Base-by-base conservation (phyloP, 2,329 filamentous ascomycete species). In the Sordariomycetes sp. region DNA sequence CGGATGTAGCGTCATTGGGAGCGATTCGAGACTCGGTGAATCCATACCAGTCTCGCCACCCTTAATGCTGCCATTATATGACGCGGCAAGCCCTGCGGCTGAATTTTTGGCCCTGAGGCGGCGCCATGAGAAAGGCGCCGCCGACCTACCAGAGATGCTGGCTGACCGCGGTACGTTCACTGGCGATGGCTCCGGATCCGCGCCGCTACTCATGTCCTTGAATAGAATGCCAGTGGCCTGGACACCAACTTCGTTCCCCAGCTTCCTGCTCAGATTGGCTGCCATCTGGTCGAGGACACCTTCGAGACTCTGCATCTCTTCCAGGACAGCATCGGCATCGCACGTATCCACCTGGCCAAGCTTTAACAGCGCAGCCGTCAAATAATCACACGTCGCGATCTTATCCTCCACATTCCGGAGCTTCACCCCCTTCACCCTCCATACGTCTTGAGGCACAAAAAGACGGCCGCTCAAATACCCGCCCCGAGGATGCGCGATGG, bases 281-380 rank as follows among this genome's bases (percentile, higher is more conserved):
- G 96, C 91, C 0, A 91, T 88, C 67, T 92, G 87, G 65, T 97
- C 92, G 34, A 99, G 77, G 34, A 96, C 80, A 42, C 78, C 77
- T 69, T 99, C 94, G 4, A 99, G 76, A 2, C 84, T 79, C 68
- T 97, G 90, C 86, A 99, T 94, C 69, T 99, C 94, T 64, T 95
- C 90, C 17, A 96, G 76, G 22, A 97, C 84, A 0, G 90, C 89
- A 66, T 96, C 92, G 0, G 92, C 91, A 67, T 99, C 92, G 61
- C 84, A 86, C 0, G 87, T 94, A 64, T 99, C 90, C 1, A 96
- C 90, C 61, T 84, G 81, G 7, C 85, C 82, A 39, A 99, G 79
- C 67, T 91, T 94, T 58, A 90, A 78, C 34, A 99, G 75, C 10
- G 92, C 91, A 1, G 91, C 90, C 1, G 92, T 97, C 54, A 99